Evolutionary conservation across 73 alveolate genomes (phyloP), one percentile per base, ranked within the genome.

Genomic region (Tetrahymena malaccensis): DNA sequence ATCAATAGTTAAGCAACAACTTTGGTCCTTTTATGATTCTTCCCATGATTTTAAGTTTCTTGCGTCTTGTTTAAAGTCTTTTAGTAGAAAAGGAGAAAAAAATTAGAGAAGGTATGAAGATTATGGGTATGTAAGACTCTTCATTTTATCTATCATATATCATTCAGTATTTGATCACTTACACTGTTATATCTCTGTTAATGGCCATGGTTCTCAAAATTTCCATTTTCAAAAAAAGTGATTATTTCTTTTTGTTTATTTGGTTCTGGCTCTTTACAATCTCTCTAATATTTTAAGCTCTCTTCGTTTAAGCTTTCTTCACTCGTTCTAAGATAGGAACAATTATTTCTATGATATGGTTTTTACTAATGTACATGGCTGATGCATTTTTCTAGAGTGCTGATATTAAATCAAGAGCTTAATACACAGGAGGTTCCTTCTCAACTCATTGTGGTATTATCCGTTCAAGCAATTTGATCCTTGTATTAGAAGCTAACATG

Each of bases 41-140:
- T 40, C 50, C 55, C 93, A 43, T 70, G 89, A 70, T 70, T n/a
- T 70, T 70, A 70, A 70, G 89, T n/a, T 70, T 70, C 89, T 31
- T 70, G 16, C 34, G 89, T 27, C 37, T 70, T 7, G 89, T 70
- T 70, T 33, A 70, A 70, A 31, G 89, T 70, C 37, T 94, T 31
- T 95, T 94, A 10, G 70, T 85, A 10, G 99, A 98, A 96, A 98
- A 98, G 84, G 99, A 98, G 95, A 84, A 98, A 21, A 97, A 96
- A 96, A 99, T 97, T 15, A 98, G 98, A 98, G 99, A 98, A 97
- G 98, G 98, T 34, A 98, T 98, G 99, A 98, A 97, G 97, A 98
- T 98, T 95, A 98, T 98, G 99, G 99, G 99, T 35, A 85, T 98
- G 94, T 94, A 96, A 21, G 99, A 98, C 89, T 94, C 96, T 34